phyloP scores from a whole-genome alignment of 805 yeast species.

The Pichia paraexigua region DNA sequence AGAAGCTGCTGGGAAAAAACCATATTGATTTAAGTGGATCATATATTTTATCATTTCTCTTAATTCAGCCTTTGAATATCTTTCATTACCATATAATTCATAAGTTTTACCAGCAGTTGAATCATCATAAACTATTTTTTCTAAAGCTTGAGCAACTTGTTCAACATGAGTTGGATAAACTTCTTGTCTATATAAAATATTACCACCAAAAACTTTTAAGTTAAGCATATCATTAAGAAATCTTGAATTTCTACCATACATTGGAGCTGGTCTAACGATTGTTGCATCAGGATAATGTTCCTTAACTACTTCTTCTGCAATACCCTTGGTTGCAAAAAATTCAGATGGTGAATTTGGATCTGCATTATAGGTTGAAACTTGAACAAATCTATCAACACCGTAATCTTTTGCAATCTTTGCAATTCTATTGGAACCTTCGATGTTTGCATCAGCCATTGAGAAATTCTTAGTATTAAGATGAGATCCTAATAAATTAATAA shows the following conservation, averaged over 20 bases:
- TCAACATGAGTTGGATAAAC: constrained; percentile 65
- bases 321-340: constrained; percentile 73
- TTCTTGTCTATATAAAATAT: constrained; percentile 59
- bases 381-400: constrained; percentile 66
- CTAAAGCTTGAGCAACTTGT: constrained; percentile 75
- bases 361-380: constrained; percentile 76
- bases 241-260: constrained; percentile 68
- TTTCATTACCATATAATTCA: constrained; percentile 70
- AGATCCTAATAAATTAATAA: constrained; percentile 71
- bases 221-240: constrained; percentile 57
- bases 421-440: constrained; percentile 70
- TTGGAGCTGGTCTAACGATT: constrained; percentile 77
- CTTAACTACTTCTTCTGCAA: constrained; percentile 64
- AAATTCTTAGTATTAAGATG: constrained; percentile 73
- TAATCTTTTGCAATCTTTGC: constrained; percentile 64
- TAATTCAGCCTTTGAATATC: constrained; percentile 51
- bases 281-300: constrained; percentile 68
- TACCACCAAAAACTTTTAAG: constrained; percentile 49
- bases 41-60: constrained; percentile 58
- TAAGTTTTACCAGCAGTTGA: constrained; percentile 67
- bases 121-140: constrained; percentile 73
- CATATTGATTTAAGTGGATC: constrained; percentile 29
- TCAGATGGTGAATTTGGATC: constrained; percentile 56
- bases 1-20: constrained; percentile 30
- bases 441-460: constrained; percentile 74